A percentile compares a stretch with the other conserved stretches of the same genome.
Conservation (phyloP, 352 stramenopile species). For the Phytophthora idaei region DNA sequence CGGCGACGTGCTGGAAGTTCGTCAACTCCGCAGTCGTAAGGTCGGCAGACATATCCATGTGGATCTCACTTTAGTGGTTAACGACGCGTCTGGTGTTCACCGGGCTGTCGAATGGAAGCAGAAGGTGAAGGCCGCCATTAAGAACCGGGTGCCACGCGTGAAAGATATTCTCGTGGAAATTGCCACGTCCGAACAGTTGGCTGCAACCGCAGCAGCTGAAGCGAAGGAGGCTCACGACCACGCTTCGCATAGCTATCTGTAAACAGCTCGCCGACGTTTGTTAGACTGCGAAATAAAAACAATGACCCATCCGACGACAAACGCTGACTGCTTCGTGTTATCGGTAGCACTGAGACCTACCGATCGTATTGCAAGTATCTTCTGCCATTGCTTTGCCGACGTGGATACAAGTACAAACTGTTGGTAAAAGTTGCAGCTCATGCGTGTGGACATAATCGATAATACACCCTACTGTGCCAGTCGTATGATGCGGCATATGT, state of each 20-base stretch:
- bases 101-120: constrained; percentile 65
- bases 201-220: constrained; percentile 1
- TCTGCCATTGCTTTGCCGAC: too few relatives aligned
- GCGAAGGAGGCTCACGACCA: constrained; percentile 15
- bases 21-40: constrained; percentile 58
- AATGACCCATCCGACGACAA: too few relatives aligned
- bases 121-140: constrained; percentile 54
- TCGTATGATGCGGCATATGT: too few relatives aligned
- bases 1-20: constrained; percentile 49
- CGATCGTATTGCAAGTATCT: too few relatives aligned
- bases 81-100: constrained; percentile 31
- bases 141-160: constrained; percentile 49
- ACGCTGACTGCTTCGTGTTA: too few relatives aligned
- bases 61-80: constrained; percentile 62
- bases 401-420: too few relatives aligned
- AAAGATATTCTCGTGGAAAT: constrained; percentile 75
- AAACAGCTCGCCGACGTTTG: constrained; percentile 4
- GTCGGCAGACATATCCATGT: constrained; percentile 67
- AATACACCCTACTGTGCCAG: too few relatives aligned
- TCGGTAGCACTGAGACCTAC: too few relatives aligned
- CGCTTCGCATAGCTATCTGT: constrained; percentile 4
- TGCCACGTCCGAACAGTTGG: constrained; percentile 35
- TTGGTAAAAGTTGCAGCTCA: too few relatives aligned
- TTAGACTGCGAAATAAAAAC: constrained; percentile 6
- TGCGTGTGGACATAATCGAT: too few relatives aligned